Evolutionary conservation across 2,329 filamentous ascomycete genomes (phyloP), one percentile per base, ranked within the genome.

Genomic region (Fusarium annulatum): DNA sequence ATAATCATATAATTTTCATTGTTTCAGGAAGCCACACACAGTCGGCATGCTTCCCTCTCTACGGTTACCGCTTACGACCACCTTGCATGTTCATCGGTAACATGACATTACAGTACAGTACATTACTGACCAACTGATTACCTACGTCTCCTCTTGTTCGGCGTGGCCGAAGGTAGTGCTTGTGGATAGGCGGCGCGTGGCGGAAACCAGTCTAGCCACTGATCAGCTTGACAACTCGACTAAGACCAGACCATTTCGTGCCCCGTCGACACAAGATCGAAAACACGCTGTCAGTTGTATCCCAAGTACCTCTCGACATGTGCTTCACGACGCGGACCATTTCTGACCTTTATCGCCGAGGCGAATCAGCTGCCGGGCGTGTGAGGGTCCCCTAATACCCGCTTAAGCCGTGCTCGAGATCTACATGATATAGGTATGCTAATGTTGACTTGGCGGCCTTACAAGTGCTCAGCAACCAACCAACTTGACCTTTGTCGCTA

Each of bases 151-250:
- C 48, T 73, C 36, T 61, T 45, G 48, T 61, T 73, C 71, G 71
- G 71, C 66, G 61, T 73, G 57, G 41, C 71, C 71, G 71, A 73
- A 58, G 70, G 70, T 64, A 71, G 70, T 59, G 70, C 61, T 71
- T 71, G 70, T 69, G 70, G 70, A 64, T 55, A 71, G 49, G 58
- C 66, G 70, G 61, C 66, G 71, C 49, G 66, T 73, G 70, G 69
- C 69, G 65, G 60, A 58, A 42, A 33, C 61, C 66, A 62, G 71
- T 59, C 71, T 67, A 71, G 43, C 70, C 62, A 67, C 43, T 61
- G 36, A 61, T 49, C 45, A 71, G 61, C 61, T 63, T 57, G 67
- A 70, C 67, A 70, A 64, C 52, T 45, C 42, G 46, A 55, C 42
- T 28, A 55, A 57, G 55, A n/a, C n/a, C 48, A 56, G 49, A 43